Base-by-base conservation (phyloP, 805 yeast species). In the Dipodascus albidus region DNA sequence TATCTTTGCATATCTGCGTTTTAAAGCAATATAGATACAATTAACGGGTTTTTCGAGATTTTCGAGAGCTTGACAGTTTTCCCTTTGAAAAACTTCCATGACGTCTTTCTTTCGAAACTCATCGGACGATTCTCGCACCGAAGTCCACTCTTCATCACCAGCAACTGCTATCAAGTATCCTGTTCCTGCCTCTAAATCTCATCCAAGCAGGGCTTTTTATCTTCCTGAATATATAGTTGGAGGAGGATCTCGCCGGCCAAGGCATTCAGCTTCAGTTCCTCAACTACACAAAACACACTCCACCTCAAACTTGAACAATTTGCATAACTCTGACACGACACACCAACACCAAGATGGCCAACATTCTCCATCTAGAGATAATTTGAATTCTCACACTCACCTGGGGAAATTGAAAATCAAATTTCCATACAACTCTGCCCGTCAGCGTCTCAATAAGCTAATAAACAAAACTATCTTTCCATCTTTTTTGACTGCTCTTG, bases 381-480 rank as follows among this genome's bases (percentile, higher is more conserved):
- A 4, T 38, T 17, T 19, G 20, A 6, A 4, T 38, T n/a, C 17
- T 38, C 44, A 38, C 20, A 6, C 20, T 4, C 44, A 38, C 15
- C 20, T 38, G 14, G 44, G 44, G 15, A 38, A 38, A 14, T 19
- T 38, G 20, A 38, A 38, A 38, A 14, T 38, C 20, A 38, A 38
- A 38, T 17, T 38, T 14, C 44, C 44, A 6, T 38, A 38, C 44
- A 38, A 17, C n/a, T n/a, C n/a, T 38, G 44, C 20, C 8, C 17
- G 20, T 4, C 17, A 17, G 17, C 44, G 44, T n/a, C 49, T 56
- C 22, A 55, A 49, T 22, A 35, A 47, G 19, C 42, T 56, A 23
- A 56, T 56, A 23, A 50, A 52, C 31, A 52, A 47, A 51, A 52
- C 55, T 3, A 33, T 54, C 14, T 6, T 52, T 1, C 57, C 55